Evolutionary conservation across 23 red algal genomes (phyloP), one percentile per base, ranked within the genome.

Genomic region (Pyropia yezoensis): DNA sequence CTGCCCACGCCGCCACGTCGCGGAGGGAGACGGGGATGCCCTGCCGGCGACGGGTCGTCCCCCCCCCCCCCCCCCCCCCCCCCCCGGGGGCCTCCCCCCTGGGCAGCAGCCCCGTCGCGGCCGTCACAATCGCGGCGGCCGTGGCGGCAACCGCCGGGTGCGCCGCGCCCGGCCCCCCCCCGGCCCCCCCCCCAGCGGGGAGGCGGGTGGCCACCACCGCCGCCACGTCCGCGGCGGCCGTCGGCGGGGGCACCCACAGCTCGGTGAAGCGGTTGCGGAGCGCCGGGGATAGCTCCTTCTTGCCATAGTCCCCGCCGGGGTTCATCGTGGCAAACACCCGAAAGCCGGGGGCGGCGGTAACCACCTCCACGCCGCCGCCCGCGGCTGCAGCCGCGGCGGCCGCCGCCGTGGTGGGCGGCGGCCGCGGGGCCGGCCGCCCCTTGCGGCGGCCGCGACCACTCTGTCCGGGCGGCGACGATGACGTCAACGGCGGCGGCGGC

Each of bases 261-360:
- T 97, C 93, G 18, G 93, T 97, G 16, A 90, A 85, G 39, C 93
- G 80, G 78, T 89, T 97, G 60, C 87, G 76, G n/a, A 97, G 61
- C 20, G 93, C 93, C 0, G 82, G 74, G 14, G 93, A 97, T 30
- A 90, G 87, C 60, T 97, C 93, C 53, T 84, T 87, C 76, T 97
- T 97, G 22, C 93, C 93, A 49, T 70, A 97, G 39, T 97, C 93
- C 29, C 93, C 84, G 15, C 85, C 85, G 6, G 93, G 93, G 73
- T 97, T 97, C 93, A 97, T 97, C 7, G 83, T 87, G 14, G 85
- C 93, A 18, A 90, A 61, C 34, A 87, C 67, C 27, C 75, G 74
- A 55, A 97, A 97, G 20, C 17, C 59, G 9, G 69, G 3, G n/a
- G 70, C 47, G 29, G 85, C 79, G 2, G 27, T 27, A 14, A 89